Evolutionary conservation across 2,329 filamentous ascomycete species (phyloP), one percentile per base, ranked within the genome.

Genomic region (Xylariaceae sp.): DNA sequence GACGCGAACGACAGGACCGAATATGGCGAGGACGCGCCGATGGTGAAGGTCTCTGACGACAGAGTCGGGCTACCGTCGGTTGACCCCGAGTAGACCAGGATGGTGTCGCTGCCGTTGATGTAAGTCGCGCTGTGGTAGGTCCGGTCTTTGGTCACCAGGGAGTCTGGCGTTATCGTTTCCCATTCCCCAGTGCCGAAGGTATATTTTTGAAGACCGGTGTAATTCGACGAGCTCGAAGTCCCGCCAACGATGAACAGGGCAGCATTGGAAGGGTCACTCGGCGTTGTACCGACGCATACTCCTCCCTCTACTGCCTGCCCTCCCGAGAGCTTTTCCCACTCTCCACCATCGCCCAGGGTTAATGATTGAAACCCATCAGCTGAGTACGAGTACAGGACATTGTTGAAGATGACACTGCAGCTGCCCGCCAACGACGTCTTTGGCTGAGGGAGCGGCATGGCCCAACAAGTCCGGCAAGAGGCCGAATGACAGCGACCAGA

Each of bases 231-330:
- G 37, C 54, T 56, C 17, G 68, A 65, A 26, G 68, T 72, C 31
- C 90, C 90, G 47, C 90, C 90, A 23, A 96, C 77, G 29, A 95
- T 71, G 53, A 82, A 94, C 19, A 95, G 68, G 17, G 72, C 82
- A 4, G 80, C 69, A 32, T 73, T 61, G 25, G 67, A 63, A 13
- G 68, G 54, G 42, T 83, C 69, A 14, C 69, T 70, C 15, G 80
- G 70, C 16, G 70, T 73, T 23, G 78, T 79, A 35, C 78, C 79
- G 15, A 94, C 82, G 59, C 90, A 96, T 5, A 77, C 76, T 25
- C 75, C 85, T 29, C 83, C 85, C 2, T 75, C 77, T 15, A 94
- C 83, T 13, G 77, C 65, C 40, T 80, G 70, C 31, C 85, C 86
- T 55, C 70, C 71, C 1, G 69, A 51, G 45, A 92, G 58, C 45